Base-by-base conservation (phyloP, 331 rosid genomes). In the Arachis monticola region DNA sequence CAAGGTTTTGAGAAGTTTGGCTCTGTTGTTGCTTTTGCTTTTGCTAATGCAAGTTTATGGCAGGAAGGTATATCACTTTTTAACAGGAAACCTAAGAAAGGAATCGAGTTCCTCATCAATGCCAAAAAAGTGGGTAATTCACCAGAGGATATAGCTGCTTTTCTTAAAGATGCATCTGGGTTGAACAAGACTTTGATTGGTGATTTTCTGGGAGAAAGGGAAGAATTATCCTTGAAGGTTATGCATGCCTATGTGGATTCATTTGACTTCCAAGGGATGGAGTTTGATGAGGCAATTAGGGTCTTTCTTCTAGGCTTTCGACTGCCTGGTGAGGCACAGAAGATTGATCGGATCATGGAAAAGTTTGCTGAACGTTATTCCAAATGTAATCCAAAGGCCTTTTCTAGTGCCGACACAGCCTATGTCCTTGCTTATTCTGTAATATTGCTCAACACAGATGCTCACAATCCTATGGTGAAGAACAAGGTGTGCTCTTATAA, bases 31-130 rank as follows among this genome's bases (percentile, higher is more conserved):
- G 30, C 82, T 72, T 69, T 72, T n/a, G 72, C 67, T 66, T 41
- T 75, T 77, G 42, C 88, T 87, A 73, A 90, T 84, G 66, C 68
- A 74, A 77, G 77, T 82, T 80, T 86, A 74, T 95, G 98, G 88
- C 99, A 95, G 99, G 98, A 95, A 92, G 99, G 99, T 85, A 90
- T 95, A 85, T 90, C 99, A 48, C 92, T 95, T 82, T 95, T 95
- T 74, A 95, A 95, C 81, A 90, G 92, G 84, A 95, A 92, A 81
- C 99, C 99, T 51, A 90, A 79, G 79, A 95, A 95, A 83, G 99
- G 99, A 83, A 92, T 95, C 50, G 97, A 92, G 72, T 95, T 95
- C 81, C 99, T 95, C 79, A 92, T 95, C 57, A 92, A 89, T 87
- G 98, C 96, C 70, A 90, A 88, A 76, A 95, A 95, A 91, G 96